A percentile compares a stretch with the other conserved stretches of the same genome.
These are phyloP conservation scores for Ceratocystis cacaofunesta DNA, from an alignment of 2,329 filamentous ascomycete genomes.

Conservation along the genomic window DNA sequence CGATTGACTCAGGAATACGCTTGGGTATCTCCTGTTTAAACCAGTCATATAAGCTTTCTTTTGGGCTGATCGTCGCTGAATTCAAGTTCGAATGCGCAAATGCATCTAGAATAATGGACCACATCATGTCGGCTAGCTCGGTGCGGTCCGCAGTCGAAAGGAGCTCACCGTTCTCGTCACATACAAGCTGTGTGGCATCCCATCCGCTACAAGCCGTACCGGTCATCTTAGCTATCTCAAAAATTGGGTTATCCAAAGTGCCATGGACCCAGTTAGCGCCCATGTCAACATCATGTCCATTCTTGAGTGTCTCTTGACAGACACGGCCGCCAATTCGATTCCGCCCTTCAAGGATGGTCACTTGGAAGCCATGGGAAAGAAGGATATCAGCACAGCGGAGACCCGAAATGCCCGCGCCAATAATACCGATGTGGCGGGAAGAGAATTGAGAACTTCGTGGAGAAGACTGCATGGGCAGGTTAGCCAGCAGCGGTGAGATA, in stretches of 20 bases:
- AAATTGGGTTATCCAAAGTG: slow-evolving; percentile 53
- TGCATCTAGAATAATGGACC: slow-evolving; percentile 52
- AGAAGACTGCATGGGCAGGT: neutral
- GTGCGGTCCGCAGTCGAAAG: slow-evolving; percentile 34
- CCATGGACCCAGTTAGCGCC: slow-evolving; percentile 76
- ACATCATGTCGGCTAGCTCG: slow-evolving; percentile 40
- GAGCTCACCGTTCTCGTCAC: slow-evolving; percentile 40
- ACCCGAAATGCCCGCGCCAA: slow-evolving; percentile 56
- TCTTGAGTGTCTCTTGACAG: slow-evolving; percentile 34
- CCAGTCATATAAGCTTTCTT: slow-evolving; percentile 39
- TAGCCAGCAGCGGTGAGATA: neutral
- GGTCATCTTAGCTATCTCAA: slow-evolving; percentile 49
- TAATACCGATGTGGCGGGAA: slow-evolving; percentile 30
- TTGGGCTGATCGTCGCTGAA: slow-evolving; percentile 30
- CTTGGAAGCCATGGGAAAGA: slow-evolving; percentile 46
- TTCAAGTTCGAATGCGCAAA: slow-evolving; percentile 51
- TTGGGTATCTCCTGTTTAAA: slow-evolving; percentile 32
- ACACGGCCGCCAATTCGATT: slow-evolving; percentile 53
- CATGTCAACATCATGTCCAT: slow-evolving; percentile 37
- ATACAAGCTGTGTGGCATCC: slow-evolving; percentile 40
- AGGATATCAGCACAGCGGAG: slow-evolving; percentile 57
- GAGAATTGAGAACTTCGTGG: neutral
- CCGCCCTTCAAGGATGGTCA: slow-evolving; percentile 56
- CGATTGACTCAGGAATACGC: slow-evolving; percentile 33
- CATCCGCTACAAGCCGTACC: slow-evolving; percentile 34